Evolutionary conservation across 106 monocot species (phyloP), one percentile per base, ranked within the genome.

Genomic region (Dendrobium nobile): DNA sequence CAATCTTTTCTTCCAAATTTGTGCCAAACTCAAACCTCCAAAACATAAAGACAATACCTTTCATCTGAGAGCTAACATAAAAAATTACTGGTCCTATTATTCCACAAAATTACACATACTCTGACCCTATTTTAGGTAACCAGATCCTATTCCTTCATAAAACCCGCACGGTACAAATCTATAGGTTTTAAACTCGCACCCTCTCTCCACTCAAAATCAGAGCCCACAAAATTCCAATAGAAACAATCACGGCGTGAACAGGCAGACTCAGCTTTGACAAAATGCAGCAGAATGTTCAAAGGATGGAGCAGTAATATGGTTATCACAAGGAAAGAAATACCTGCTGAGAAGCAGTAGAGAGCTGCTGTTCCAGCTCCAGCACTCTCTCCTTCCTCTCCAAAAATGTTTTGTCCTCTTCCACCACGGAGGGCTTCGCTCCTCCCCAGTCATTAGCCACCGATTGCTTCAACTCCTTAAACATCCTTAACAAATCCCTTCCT

Each of bases 381-480:
- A 98, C 40, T 82, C 84, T 91, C 64, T 86, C 92, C 85, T 98
- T 98, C 80, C 75, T 91, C 85, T 88, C 92, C 88, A 98, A 82
- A 54, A 98, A 98, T 58, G 87, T 90, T 64, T 84, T 87, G 73
- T 98, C 97, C 84, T 94, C 94, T 84, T 98, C 97, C 85, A 91
- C 84, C 41, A 81, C 80, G 4, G 77, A 43, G 0, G 87, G 94
- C 82, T 88, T 87, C 43, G 27, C 83, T 54, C 90, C 93, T 0
- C 86, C 93, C 92, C 91, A 91, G 72, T 93, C 97, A 77, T 89
- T 89, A 33, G 85, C 79, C 80, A 98, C 85, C 9, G 92, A 89
- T 89, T 98, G 97, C 87, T 87, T 98, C 79, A 98, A 79, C 84
- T 92, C 94, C 89, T 84, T 98, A 27, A 98, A 94, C 47, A 98